Conservation (phyloP, 441 rosid species). For the Flueggea neowawraea region DNA sequence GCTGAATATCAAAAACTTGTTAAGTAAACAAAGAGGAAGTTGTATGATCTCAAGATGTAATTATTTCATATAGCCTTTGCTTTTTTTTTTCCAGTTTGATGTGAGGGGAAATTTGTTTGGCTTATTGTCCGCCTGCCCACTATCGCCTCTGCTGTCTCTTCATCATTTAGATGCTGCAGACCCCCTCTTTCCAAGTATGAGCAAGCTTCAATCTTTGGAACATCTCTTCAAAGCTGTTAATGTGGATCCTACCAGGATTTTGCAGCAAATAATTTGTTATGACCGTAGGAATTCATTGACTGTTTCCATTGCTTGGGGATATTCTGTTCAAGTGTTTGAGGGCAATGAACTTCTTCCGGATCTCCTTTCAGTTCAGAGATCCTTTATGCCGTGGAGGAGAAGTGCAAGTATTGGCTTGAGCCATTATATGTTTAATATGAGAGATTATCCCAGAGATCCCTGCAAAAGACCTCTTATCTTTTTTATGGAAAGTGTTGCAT, state of each 20-base stretch:
- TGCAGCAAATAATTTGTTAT: constrained; percentile 91
- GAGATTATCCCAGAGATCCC: constrained; percentile 69
- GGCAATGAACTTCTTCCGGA: constrained; percentile 76
- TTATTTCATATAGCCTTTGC: background rate
- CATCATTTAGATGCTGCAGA: constrained; percentile 92
- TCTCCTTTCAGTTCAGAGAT: constrained; percentile 61
- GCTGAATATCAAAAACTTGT: too few relatives aligned
- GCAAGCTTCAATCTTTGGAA: constrained; percentile 42
- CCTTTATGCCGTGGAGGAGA: constrained; percentile 82
- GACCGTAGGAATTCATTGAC: constrained; percentile 49
- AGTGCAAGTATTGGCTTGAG: constrained; percentile 32
- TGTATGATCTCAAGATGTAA: too few relatives aligned
- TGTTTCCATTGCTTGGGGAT: constrained; percentile 86
- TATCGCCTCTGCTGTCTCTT: constrained; percentile 76
- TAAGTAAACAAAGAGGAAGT: too few relatives aligned
- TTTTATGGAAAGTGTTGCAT: constrained; percentile 47
- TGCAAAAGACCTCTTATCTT: constrained; percentile 67
- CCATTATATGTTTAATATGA: constrained; percentile 64
- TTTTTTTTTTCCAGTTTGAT: constrained; percentile 51
- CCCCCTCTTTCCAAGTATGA: constrained; percentile 70
- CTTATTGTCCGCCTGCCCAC: constrained; percentile 74
- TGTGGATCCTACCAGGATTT: constrained; percentile 67
- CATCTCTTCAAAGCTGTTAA: constrained; percentile 58
- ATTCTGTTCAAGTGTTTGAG: constrained; percentile 76
- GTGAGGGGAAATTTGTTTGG: constrained; percentile 88